Evolutionary conservation across 805 yeast genomes (phyloP).

Genomic region (Starmera quercuum): DNA sequence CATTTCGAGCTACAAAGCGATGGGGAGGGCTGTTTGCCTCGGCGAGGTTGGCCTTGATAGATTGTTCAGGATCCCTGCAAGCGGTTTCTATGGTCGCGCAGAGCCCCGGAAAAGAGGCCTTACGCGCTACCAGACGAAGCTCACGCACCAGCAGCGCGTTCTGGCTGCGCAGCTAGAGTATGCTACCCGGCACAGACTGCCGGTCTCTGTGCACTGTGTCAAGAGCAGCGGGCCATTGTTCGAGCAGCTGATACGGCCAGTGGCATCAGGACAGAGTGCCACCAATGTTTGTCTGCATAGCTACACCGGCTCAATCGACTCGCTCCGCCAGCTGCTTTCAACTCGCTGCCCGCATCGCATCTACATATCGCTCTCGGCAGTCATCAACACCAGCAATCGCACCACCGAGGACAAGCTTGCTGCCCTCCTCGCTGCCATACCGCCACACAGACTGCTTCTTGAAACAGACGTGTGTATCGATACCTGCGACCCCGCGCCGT

Average conservation of each 20-base stretch:
- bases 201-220: neutral
- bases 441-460: too few relatives aligned
- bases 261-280: constrained; percentile 11
- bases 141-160: constrained; percentile 59
- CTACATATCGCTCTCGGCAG: too few relatives aligned
- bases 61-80: constrained; percentile 55
- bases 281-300: constrained; percentile 69
- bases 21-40: constrained; percentile 30
- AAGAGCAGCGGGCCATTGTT: neutral
- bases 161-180: constrained; percentile 21
- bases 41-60: constrained; percentile 95
- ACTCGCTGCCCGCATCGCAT: too few relatives aligned
- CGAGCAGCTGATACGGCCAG: constrained; percentile 5
- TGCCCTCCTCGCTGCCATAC: too few relatives aligned
- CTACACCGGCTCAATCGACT: constrained; percentile 77
- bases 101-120: constrained; percentile 14
- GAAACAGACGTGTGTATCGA: too few relatives aligned
- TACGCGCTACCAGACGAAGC: constrained; percentile 43
- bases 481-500: too few relatives aligned
- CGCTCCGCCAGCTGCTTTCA: too few relatives aligned
- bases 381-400: too few relatives aligned
- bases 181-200: neutral
- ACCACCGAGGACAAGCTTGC: too few relatives aligned
- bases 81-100: constrained; percentile 43
- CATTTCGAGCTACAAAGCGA: constrained; percentile 3